Conservation (phyloP, 2,329 filamentous ascomycete genomes). For the Phialocephala subalpina region DNA sequence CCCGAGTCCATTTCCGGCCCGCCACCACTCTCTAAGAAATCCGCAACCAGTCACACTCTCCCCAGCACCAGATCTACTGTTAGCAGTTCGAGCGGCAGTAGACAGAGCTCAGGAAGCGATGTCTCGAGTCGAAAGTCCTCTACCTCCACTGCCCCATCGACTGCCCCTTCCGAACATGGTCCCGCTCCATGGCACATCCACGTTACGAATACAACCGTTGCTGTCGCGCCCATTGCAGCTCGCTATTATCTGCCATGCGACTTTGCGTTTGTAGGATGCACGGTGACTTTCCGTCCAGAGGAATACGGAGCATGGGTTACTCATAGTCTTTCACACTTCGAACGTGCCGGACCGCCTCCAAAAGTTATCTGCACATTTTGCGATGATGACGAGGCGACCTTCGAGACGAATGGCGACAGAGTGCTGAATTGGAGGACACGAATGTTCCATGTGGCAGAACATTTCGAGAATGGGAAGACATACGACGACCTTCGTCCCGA, state of each 20-base stretch:
- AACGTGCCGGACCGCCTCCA: constrained; percentile 42
- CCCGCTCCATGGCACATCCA: constrained; percentile 1
- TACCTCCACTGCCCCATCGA: not conserved
- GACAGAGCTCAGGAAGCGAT: not conserved
- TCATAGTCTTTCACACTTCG: constrained; percentile 52
- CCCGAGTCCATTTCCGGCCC: not conserved
- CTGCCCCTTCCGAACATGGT: not conserved
- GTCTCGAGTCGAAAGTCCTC: constrained; percentile 3
- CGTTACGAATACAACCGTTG: not conserved
- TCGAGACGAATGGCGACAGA: constrained; percentile 19
- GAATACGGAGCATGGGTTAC: constrained; percentile 53
- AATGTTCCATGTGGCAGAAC: constrained; percentile 58
- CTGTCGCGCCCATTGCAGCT: constrained; percentile 2
- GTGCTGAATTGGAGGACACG: constrained; percentile 42
- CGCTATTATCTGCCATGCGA: constrained; percentile 35
- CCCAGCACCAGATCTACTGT: not conserved
- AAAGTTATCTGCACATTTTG: constrained; percentile 60
- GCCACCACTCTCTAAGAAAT: not conserved
- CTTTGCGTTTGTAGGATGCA: constrained; percentile 45
- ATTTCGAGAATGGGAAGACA: constrained; percentile 44
- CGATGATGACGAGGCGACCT: constrained; percentile 37
- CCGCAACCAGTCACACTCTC: not conserved
- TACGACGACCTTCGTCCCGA: constrained; percentile 48
- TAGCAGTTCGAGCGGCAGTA: not conserved
- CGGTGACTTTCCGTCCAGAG: constrained; percentile 46